phyloP scores from a whole-genome alignment of 768 basidiomycete species.

The Boletus sp. region DNA sequence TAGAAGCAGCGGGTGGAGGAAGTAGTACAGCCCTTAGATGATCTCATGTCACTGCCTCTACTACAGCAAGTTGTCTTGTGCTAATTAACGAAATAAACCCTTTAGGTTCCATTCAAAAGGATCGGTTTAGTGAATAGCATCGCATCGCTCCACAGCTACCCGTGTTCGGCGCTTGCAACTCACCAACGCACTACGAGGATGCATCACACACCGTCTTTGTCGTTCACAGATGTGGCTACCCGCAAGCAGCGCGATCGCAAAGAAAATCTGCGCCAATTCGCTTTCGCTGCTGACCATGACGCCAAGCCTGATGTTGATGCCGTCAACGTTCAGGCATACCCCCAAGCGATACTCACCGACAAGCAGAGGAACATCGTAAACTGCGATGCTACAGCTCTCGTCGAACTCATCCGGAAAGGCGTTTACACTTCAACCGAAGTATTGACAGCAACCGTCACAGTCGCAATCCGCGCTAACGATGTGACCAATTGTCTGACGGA shows the following conservation, averaged over 20 bases:
- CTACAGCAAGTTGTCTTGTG: conserved; percentile 11
- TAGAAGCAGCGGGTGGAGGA: background rate
- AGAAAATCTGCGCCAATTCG: conserved; percentile 13
- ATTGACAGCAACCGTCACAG: conserved; percentile 27
- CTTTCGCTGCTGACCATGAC: background rate
- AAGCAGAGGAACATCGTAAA: conserved; percentile 29
- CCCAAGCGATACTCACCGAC: conserved; percentile 25
- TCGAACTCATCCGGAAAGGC: conserved; percentile 20
- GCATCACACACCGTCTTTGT: conserved; percentile 1
- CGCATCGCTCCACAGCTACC: conserved; percentile 1
- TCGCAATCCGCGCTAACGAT: conserved; percentile 30
- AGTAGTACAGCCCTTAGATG: conserved; percentile 4
- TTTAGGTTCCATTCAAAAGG: conserved; percentile 4
- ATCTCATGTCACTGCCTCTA: conserved; percentile 2
- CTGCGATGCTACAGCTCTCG: conserved; percentile 30
- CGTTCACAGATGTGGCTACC: conserved; percentile 10
- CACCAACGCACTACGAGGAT: conserved; percentile 3
- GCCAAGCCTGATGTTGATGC: background rate
- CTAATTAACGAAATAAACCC: background rate
- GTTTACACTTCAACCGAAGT: conserved; percentile 27
- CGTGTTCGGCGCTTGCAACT: background rate
- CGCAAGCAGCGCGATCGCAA: conserved; percentile 28
- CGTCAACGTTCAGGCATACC: conserved; percentile 27
- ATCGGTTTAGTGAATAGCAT: background rate
- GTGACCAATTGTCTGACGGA: conserved; percentile 55